These are phyloP conservation scores for Endogone sp. DNA, from an alignment of 192 early-diverging fungal species.

Conservation along the genomic window DNA sequence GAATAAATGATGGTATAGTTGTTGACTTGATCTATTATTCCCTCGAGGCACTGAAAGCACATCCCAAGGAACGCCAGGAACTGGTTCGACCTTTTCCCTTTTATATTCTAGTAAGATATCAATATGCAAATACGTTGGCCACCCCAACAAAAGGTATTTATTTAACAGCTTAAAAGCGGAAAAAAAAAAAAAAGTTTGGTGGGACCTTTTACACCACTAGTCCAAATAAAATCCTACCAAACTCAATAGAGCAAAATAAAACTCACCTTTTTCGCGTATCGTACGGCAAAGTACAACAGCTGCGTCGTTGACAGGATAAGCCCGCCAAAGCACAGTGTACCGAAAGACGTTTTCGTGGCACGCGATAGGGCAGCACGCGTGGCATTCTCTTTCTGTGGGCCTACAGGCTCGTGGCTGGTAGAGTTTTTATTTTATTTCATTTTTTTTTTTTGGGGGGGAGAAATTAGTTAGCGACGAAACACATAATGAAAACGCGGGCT, in stretches of 20 bases:
- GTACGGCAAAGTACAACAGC: constrained; percentile 38
- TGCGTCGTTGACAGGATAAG: constrained; percentile 59
- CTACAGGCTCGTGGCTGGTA: constrained; percentile 12
- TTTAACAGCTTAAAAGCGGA: too few relatives aligned
- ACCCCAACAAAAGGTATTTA: too few relatives aligned
- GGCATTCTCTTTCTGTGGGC: constrained; percentile 22
- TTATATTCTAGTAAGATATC: too few relatives aligned
- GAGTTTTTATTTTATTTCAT: too few relatives aligned
- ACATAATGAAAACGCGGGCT: neutral
- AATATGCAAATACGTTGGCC: too few relatives aligned
- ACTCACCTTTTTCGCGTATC: constrained; percentile 48
- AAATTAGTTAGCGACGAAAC: too few relatives aligned
- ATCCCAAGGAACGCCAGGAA: constrained; percentile 36
- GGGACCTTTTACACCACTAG: too few relatives aligned
- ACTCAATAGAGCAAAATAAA: neutral
- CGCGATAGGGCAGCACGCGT: constrained; percentile 39
- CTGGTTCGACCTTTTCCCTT: constrained; percentile 5
- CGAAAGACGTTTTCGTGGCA: constrained; percentile 58
- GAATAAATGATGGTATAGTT: constrained; percentile 67
- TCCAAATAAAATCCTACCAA: too few relatives aligned
- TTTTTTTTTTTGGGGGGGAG: too few relatives aligned
- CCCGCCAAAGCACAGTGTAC: constrained; percentile 58
- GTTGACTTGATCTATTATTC: constrained; percentile 46
- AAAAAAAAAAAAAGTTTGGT: too few relatives aligned
- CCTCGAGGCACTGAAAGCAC: constrained; percentile 32